Evolutionary conservation across 331 rosid species (phyloP).

Genomic region (Stylosanthes scabra): DNA sequence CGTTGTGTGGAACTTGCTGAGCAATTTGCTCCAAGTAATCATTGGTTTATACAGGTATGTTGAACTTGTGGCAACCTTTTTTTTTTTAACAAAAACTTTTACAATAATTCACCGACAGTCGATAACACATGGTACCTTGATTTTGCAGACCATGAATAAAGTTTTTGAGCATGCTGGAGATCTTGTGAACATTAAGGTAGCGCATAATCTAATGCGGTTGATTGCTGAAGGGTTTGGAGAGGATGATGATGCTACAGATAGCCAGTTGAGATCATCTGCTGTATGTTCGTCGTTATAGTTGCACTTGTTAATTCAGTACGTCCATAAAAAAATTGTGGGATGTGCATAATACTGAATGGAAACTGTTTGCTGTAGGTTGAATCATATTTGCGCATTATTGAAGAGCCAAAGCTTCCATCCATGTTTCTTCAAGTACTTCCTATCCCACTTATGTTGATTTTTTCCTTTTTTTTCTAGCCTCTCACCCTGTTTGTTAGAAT

Average conservation of each 20-base stretch:
- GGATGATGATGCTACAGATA: slow-evolving; percentile 73
- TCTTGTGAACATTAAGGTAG: slow-evolving; percentile 82
- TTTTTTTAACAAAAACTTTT: not conserved
- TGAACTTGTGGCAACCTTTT: not conserved
- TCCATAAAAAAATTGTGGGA: not conserved
- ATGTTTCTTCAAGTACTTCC: slow-evolving; percentile 79
- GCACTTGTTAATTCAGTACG: not conserved
- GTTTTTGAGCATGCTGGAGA: slow-evolving; percentile 98
- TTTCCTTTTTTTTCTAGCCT: not conserved
- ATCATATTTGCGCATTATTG: slow-evolving; percentile 78
- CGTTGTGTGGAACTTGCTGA: slow-evolving; percentile 92
- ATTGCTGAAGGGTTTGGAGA: slow-evolving; percentile 96
- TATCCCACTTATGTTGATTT: not conserved
- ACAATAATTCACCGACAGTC: not conserved
- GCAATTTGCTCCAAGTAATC: slow-evolving; percentile 90
- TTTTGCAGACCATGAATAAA: slow-evolving; percentile 85
- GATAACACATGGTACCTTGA: slow-evolving; percentile 28
- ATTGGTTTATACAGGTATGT: slow-evolving; percentile 90
- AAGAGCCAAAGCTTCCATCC: slow-evolving; percentile 89
- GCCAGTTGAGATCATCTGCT: slow-evolving; percentile 87
- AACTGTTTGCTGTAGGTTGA: slow-evolving; percentile 65
- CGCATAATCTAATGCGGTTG: slow-evolving; percentile 90
- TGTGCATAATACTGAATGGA: slow-evolving; percentile 20
- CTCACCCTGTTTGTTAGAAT: slow-evolving; percentile 12
- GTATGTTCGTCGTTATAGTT: slow-evolving; percentile 56